Evolutionary conservation across 1,139 yeast species (phyloP).

Genomic region (Suhomyces kunorum): DNA sequence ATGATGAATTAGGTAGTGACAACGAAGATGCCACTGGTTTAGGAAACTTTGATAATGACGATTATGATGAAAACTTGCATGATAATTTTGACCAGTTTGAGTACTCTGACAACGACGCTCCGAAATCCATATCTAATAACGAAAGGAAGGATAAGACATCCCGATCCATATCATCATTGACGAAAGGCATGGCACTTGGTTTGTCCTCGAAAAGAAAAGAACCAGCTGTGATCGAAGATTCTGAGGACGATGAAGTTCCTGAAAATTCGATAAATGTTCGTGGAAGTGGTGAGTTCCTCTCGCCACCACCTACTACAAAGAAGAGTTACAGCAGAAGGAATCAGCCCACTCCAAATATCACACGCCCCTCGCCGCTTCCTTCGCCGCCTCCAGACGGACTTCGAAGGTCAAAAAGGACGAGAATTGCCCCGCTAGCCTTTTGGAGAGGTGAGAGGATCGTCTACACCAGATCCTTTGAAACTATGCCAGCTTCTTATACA

Average conservation of each 20-base stretch:
- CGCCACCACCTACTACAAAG: conserved; percentile 24
- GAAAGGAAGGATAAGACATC: background rate
- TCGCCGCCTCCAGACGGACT: conserved; percentile 51
- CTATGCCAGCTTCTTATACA: conserved; percentile 39
- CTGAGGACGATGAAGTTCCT: conserved; percentile 29
- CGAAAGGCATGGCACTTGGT: conserved; percentile 48
- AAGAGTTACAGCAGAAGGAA: conserved; percentile 12
- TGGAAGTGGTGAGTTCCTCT: conserved; percentile 19
- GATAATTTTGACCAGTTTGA: conserved; percentile 15
- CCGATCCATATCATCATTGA: conserved; percentile 24
- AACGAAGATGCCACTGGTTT: conserved; percentile 10
- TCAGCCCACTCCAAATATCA: background rate
- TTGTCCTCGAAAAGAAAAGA: conserved; percentile 22
- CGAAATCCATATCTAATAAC: background rate
- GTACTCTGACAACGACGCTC: background rate
- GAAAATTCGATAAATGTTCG: conserved; percentile 20
- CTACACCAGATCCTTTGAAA: conserved; percentile 53
- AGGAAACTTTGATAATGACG: conserved; percentile 14
- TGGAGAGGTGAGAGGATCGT: conserved; percentile 84
- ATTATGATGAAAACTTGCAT: conserved; percentile 12
- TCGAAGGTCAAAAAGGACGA: conserved; percentile 59
- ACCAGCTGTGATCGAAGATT: conserved; percentile 13
- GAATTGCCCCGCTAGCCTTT: conserved; percentile 73
- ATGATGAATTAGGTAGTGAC: background rate
- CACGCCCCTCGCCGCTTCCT: conserved; percentile 35